These are phyloP conservation scores for Trametes sanguinea DNA, from an alignment of 768 basidiomycete species.

Conservation along the genomic window DNA sequence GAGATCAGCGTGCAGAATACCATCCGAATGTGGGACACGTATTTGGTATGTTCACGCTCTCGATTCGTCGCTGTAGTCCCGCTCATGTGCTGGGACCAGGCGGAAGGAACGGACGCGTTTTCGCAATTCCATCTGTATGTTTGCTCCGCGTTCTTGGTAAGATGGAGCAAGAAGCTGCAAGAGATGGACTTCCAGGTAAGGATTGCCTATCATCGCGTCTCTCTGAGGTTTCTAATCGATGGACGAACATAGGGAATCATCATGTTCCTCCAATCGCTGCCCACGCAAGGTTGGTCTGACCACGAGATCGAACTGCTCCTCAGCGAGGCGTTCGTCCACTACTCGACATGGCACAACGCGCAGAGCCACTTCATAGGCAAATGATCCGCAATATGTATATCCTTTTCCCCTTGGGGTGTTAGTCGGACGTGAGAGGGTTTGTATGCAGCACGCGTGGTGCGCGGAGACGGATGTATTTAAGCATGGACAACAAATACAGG, in stretches of 20 bases:
- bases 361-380: slow-evolving; percentile 81
- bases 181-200: slow-evolving; percentile 98
- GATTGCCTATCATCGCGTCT: background rate
- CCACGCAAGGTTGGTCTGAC: slow-evolving; percentile 93
- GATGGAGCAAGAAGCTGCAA: slow-evolving; percentile 90
- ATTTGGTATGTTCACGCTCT: slow-evolving; percentile 65
- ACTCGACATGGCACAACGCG: slow-evolving; percentile 90
- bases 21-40: slow-evolving; percentile 99
- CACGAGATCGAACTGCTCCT: slow-evolving; percentile 95
- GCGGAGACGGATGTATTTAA: slow-evolving; percentile 21
- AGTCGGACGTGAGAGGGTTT: background rate
- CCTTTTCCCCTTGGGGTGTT: background rate
- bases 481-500: slow-evolving; percentile 19
- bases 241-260: slow-evolving; percentile 80
- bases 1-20: slow-evolving; percentile 97
- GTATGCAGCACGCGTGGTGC: background rate
- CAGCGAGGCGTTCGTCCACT: slow-evolving; percentile 93
- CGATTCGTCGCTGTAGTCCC: background rate
- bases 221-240: background rate
- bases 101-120: slow-evolving; percentile 96
- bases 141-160: slow-evolving; percentile 94
- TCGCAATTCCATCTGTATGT: slow-evolving; percentile 99
- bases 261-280: slow-evolving; percentile 94
- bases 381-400: slow-evolving; percentile 22
- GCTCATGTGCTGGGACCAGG: slow-evolving; percentile 45